Evolutionary conservation across 305 asterid species (phyloP), one percentile per base, ranked within the genome.

Genomic region (Rubia tinctorum): DNA sequence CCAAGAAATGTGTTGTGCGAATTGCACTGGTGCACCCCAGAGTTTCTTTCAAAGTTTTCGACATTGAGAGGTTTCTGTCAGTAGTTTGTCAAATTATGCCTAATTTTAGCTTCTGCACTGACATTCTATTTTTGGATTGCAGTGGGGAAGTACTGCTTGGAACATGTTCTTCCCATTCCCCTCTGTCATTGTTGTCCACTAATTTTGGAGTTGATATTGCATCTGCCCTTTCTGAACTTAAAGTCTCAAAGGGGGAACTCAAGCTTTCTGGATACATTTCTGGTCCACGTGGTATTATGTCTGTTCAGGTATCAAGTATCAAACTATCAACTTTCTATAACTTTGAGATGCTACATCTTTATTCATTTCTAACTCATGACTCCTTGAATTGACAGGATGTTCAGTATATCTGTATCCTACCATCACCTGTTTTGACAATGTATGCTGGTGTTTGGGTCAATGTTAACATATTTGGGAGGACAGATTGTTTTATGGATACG

Each of bases 371-470:
- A 62, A 87, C 79, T 61, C 78, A 69, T 77, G 77, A 72, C 72
- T 84, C 69, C 78, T 80, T 69, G 53, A 80, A 44, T 77, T 62
- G 86, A 91, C 96, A 95, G 99, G 96, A 85, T 72, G 78, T 95
- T 81, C 99, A 95, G 82, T 90, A 89, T 87, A 82, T 83, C 64
- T 92, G 99, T 95, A 95, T 95, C 99, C 98, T 80, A 70, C 56
- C 47, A 2, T 76, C 39, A 37, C 42, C 17, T 5, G 8, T 43
- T 53, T 71, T 53, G 73, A 70, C 9, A 13, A 51, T 71, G 65
- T 67, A 34, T 66, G 77, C 73, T 80, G 68, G 75, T 77, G 74
- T 27, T 27, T 67, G 72, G 75, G 74, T 81, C 74, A 82, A 37
- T 73, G 42, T 71, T 66, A 77, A 73, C 61, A 49, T 62, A 56